These are phyloP conservation scores for Quercus ilex DNA, from an alignment of 306 rosid genomes.

Conservation along the genomic window DNA sequence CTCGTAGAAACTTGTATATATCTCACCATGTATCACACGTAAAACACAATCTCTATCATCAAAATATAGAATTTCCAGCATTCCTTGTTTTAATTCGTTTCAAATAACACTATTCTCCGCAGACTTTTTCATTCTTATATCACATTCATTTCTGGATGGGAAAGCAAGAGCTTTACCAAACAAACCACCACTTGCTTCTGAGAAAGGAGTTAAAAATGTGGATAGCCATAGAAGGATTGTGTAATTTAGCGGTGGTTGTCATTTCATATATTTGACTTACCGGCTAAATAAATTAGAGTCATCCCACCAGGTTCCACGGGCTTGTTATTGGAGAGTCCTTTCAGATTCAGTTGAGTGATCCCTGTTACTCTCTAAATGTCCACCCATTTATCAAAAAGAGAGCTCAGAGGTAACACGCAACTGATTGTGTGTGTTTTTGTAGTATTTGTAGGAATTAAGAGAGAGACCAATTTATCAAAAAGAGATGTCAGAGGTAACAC, in stretches of 20 bases:
- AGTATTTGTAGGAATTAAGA: no score
- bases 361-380: constrained; percentile 38
- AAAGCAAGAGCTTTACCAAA: no score
- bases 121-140: no score
- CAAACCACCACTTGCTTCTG: background rate
- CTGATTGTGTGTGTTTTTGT: no score
- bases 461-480: constrained; percentile 24
- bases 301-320: constrained; percentile 49
- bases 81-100: no score
- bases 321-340: constrained; percentile 35
- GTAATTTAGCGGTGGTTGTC: constrained; percentile 8
- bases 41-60: no score
- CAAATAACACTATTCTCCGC: no score
- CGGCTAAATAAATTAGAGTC: constrained; percentile 19
- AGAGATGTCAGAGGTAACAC: constrained; percentile 25
- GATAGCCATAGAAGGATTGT: background rate
- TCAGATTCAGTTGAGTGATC: constrained; percentile 1
- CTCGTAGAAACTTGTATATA: no score
- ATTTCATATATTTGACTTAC: background rate
- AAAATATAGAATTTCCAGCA: no score
- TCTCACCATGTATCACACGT: no score
- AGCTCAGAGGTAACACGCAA: no score
- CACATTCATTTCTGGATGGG: no score
- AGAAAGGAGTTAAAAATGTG: constrained; percentile 9
- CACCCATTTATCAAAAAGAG: constrained; percentile 7